phyloP scores from a whole-genome alignment of 805 yeast species.

The Schizosaccharomyces cryophilus region DNA sequence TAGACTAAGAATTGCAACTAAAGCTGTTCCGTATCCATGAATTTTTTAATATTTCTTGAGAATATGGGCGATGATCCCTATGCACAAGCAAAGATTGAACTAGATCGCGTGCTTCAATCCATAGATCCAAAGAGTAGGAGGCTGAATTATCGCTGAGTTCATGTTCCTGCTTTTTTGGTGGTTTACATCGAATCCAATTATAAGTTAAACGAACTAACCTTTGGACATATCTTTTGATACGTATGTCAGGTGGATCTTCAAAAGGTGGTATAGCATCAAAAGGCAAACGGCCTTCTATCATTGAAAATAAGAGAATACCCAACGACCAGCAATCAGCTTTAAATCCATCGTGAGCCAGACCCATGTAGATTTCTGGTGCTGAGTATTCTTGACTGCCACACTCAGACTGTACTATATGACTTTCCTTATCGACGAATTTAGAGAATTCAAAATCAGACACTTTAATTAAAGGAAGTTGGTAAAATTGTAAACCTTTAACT shows the following conservation, averaged over 20 bases:
- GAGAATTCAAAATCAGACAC: neutral
- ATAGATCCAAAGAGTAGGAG: too few species aligned
- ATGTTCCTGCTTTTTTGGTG: neutral
- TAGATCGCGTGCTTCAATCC: too few species aligned
- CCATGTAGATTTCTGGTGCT: slow-evolving; percentile 79
- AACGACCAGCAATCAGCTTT: slow-evolving; percentile 85
- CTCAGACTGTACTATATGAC: slow-evolving; percentile 20
- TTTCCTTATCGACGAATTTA: neutral
- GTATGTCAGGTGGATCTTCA: neutral
- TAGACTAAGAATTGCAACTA: too few species aligned
- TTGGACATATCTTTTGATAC: neutral
- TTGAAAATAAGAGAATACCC: slow-evolving; percentile 65
- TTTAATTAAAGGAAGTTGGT: neutral
- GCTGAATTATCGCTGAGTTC: neutral
- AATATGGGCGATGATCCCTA: too few species aligned
- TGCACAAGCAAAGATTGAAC: too few species aligned
- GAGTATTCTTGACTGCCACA: slow-evolving; percentile 96
- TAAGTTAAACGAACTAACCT: neutral
- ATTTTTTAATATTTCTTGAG: too few species aligned
- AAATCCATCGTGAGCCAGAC: slow-evolving; percentile 40
- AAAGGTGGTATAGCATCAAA: slow-evolving; percentile 12
- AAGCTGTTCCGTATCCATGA: too few species aligned
- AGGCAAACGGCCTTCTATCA: slow-evolving; percentile 69
- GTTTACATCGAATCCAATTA: neutral
- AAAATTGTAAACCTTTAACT: neutral